Base-by-base conservation (phyloP, 2,329 filamentous ascomycete species). In the Xylariaceae sp. region DNA sequence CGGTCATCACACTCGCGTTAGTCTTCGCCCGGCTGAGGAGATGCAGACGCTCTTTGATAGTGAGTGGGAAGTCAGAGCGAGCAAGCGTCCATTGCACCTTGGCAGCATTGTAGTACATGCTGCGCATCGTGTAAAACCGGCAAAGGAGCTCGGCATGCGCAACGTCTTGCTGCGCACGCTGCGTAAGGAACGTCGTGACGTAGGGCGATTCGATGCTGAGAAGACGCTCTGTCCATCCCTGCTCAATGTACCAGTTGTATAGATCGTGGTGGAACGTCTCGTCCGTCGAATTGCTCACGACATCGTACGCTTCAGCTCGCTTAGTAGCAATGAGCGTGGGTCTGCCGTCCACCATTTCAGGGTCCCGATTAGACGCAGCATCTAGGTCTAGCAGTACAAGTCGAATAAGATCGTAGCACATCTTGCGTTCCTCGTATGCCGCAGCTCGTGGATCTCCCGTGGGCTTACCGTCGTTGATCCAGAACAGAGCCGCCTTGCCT, bases 211-310 rank as follows among this genome's bases (percentile, higher is more conserved):
- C 84, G 55, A 94, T 91, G 42, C 88, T 86, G 39, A 99, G 83
- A 34, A 99, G 82, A 11, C 92, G 88, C 64, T 97, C 91, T 8
- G 85, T 88, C 86, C 90, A 92, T 15, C 89, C 88, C 72, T 92
- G 87, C 56, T 82, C 76, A 66, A 97, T 86, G 74, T 99, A 99
- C 93, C 94, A 99, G 69, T 97, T 92, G 72, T 97, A 99, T n/a
- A 99, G 81, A 68, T 90, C 91, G 62, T 90, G 95, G 72, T 97
- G 88, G 77, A 99, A 99, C 3, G 97, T 89, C 70, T 97, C 90
- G 66, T 99, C 94, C 11, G 88, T 83, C 0, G 93, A 96, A 60
- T 83, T 84, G 70, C 95, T 90, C 67, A 99, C 92, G 2, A 97
- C 89, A 50, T 87, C 84, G 74, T 97, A 96, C 0, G 94, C 93